Evolutionary conservation across 306 rosid species (phyloP).

Genomic region (Rosa chinensis): DNA sequence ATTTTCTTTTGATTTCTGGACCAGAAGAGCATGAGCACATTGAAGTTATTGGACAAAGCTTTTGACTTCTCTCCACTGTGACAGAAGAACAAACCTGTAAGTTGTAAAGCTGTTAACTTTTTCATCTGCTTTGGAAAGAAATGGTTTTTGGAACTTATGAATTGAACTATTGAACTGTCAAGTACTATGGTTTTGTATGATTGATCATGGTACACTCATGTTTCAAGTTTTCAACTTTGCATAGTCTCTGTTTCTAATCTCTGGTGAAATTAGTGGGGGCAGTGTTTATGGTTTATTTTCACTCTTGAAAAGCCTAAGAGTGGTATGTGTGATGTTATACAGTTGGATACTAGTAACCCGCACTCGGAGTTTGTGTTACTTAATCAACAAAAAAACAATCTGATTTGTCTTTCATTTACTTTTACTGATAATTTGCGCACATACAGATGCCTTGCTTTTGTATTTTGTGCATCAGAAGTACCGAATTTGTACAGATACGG

Average conservation of each 20-base stretch:
- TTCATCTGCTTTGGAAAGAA: not conserved
- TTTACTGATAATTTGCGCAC: no score
- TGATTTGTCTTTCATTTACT: not conserved
- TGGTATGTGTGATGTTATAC: not conserved
- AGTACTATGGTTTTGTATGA: not conserved
- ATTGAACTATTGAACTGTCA: not conserved
- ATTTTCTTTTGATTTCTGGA: not conserved
- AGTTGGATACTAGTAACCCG: not conserved
- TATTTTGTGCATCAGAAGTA: no score
- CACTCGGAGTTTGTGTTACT: not conserved
- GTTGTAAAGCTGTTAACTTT: not conserved
- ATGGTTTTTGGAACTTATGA: not conserved
- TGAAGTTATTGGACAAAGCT: not conserved
- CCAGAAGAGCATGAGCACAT: not conserved
- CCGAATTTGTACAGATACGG: not conserved
- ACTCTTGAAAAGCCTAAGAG: not conserved
- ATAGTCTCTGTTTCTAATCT: not conserved
- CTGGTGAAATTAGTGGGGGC: not conserved
- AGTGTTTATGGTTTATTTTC: not conserved
- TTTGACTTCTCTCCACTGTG: not conserved
- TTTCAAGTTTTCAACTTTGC: not conserved
- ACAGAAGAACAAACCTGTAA: not conserved
- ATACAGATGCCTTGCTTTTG: not conserved
- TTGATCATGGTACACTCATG: not conserved
- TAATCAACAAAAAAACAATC: not conserved